Conservation (phyloP, 2,329 filamentous ascomycete genomes). For the Claviceps sp. region DNA sequence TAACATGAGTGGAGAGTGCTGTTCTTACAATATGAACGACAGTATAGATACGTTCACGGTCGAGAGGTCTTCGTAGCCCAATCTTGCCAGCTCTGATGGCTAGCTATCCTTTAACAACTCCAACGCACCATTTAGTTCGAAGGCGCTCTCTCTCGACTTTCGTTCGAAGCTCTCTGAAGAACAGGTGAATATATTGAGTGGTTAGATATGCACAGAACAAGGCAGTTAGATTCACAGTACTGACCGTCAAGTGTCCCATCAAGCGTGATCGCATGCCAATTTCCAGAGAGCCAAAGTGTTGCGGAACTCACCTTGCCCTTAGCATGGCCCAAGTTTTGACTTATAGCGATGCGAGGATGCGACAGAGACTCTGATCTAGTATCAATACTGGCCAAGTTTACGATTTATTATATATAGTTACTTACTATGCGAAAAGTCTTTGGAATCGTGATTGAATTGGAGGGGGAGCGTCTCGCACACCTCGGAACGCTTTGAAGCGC, state of each 20-base stretch:
- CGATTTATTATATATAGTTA: not conserved
- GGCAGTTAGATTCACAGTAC: conserved; percentile 2
- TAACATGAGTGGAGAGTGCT: too few relatives aligned
- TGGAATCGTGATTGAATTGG: conserved; percentile 6
- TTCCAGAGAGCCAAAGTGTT: conserved; percentile 12
- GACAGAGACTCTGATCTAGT: not conserved
- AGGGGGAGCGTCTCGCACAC: conserved; percentile 4
- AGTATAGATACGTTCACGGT: too few relatives aligned
- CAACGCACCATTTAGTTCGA: conserved; percentile 7
- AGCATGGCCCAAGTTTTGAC: conserved; percentile 4
- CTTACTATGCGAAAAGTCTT: conserved; percentile 5
- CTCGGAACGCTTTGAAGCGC: not conserved
- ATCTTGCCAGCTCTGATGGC: not conserved
- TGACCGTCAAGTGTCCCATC: conserved; percentile 11
- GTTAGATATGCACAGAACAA: not conserved
- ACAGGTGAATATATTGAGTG: not conserved
- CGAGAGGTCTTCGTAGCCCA: too few relatives aligned
- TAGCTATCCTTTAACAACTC: conserved; percentile 8
- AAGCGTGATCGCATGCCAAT: conserved; percentile 12
- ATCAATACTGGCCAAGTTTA: too few relatives aligned
- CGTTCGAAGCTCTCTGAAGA: conserved; percentile 9
- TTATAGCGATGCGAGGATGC: conserved; percentile 8
- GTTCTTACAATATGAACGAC: too few relatives aligned
- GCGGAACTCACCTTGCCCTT: conserved; percentile 5
- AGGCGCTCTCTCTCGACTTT: conserved; percentile 9